Percentiles rank a stretch among this genome's conserved stretches.
These are phyloP conservation scores for Mortierella polycephala DNA, from an alignment of 371 early-diverging fungal genomes.

Conservation along the genomic window DNA sequence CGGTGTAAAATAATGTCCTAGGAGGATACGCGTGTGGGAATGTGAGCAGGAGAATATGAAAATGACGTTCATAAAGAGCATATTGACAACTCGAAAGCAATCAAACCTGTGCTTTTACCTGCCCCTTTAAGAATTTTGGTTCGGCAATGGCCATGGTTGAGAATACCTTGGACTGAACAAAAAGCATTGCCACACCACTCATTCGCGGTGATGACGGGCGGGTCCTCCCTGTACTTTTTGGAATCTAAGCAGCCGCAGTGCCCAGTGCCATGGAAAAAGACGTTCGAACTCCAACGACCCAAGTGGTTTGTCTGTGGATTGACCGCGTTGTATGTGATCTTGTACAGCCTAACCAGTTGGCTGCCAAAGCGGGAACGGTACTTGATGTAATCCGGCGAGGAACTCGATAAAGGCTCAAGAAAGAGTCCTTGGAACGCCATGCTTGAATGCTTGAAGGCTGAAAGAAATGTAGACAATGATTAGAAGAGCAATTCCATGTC, in stretches of 20 bases:
- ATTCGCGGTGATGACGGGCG: neutral
- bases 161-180: conserved; percentile 3
- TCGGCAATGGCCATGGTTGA: neutral
- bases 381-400: neutral
- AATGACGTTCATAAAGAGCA: too few relatives aligned
- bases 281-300: too few relatives aligned
- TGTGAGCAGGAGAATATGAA: too few relatives aligned
- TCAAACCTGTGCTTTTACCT: too few relatives aligned
- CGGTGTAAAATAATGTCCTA: too few relatives aligned
- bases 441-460: neutral
- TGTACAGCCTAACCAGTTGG: conserved; percentile 5
- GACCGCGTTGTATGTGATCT: conserved; percentile 2
- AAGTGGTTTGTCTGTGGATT: neutral
- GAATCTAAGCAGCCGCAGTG: conserved; percentile 10
- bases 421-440: conserved; percentile 6
- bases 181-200: neutral
- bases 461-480: too few relatives aligned
- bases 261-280: conserved; percentile 13
- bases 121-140: neutral
- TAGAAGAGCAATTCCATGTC: too few relatives aligned
- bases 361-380: neutral
- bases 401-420: neutral
- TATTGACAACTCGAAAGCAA: too few relatives aligned
- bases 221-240: too few relatives aligned
- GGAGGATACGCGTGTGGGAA: too few relatives aligned